Evolutionary conservation across 306 rosid genomes (phyloP).

Genomic region (Malus asiatica): DNA sequence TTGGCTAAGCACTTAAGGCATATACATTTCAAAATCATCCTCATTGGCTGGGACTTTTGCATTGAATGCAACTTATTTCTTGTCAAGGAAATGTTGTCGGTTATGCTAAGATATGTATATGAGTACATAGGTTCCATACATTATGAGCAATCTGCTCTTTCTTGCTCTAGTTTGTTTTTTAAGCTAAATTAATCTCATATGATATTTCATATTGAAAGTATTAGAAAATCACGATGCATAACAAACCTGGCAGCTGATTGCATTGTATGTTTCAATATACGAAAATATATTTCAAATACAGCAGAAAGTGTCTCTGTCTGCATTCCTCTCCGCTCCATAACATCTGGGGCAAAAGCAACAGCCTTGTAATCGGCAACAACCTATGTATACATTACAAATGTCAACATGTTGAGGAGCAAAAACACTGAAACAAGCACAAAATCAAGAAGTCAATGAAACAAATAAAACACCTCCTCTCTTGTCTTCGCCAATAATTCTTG

Average conservation of each 20-base stretch:
- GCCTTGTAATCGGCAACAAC: conserved; percentile 95
- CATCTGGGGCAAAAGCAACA: conserved; percentile 68
- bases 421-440: conserved; percentile 7
- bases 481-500: conserved; percentile 54
- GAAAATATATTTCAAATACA: conserved; percentile 87
- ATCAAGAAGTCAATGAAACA: conserved; percentile 14
- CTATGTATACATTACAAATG: conserved; percentile 31
- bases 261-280: conserved; percentile 75
- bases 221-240: not conserved
- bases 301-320: conserved; percentile 90
- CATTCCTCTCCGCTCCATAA: conserved; percentile 57
- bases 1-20: not conserved
- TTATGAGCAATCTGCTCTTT: not conserved
- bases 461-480: conserved; percentile 64
- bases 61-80: not conserved
- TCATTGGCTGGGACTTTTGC: not conserved
- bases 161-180: not conserved
- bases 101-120: not conserved
- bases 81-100: not conserved
- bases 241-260: conserved; percentile 42
- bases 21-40: not conserved
- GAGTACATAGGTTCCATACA: not conserved
- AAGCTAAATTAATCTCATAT: not conserved
- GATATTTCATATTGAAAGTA: not conserved
- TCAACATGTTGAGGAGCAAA: not conserved